phyloP scores from a whole-genome alignment of 768 basidiomycete species.

The Suillus spraguei region DNA sequence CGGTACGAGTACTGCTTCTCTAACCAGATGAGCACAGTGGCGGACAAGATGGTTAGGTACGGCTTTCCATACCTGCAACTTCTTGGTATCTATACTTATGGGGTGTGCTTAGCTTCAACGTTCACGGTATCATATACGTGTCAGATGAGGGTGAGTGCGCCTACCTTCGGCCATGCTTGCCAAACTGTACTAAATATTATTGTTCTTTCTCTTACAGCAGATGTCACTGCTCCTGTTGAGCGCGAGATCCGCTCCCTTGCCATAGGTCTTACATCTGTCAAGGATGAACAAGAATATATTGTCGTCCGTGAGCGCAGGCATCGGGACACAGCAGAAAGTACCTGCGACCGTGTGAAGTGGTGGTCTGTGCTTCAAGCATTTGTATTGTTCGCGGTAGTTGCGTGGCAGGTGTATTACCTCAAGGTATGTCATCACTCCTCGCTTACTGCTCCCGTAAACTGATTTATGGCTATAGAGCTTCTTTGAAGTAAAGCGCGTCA shows the following conservation, averaged over 20 bases:
- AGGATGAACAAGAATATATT: constrained; percentile 99
- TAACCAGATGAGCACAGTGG: constrained; percentile 96
- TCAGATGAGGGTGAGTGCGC: constrained; percentile 76
- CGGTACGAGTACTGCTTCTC: constrained; percentile 97
- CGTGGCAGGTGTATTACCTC: constrained; percentile 97
- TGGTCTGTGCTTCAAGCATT: constrained; percentile 93
- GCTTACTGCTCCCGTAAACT: neutral
- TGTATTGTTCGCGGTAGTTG: constrained; percentile 88
- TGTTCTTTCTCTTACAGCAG: constrained; percentile 35
- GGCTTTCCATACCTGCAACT: neutral
- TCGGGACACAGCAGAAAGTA: constrained; percentile 91
- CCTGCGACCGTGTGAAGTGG: constrained; percentile 97
- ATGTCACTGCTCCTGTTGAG: constrained; percentile 93
- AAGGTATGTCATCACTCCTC: constrained; percentile 52
- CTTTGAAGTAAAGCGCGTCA: constrained; percentile 91
- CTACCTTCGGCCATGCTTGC: neutral
- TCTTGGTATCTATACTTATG: constrained; percentile 8
- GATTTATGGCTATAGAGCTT: constrained; percentile 53
- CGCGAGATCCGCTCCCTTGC: constrained; percentile 89
- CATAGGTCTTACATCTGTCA: constrained; percentile 81
- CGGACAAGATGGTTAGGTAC: constrained; percentile 93
- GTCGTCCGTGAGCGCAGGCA: constrained; percentile 92
- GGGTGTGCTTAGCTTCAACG: constrained; percentile 76
- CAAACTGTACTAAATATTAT: neutral
- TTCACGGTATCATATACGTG: constrained; percentile 95